Conservation (phyloP, 2,329 filamentous ascomycete genomes). For the Dothistroma septosporum region DNA sequence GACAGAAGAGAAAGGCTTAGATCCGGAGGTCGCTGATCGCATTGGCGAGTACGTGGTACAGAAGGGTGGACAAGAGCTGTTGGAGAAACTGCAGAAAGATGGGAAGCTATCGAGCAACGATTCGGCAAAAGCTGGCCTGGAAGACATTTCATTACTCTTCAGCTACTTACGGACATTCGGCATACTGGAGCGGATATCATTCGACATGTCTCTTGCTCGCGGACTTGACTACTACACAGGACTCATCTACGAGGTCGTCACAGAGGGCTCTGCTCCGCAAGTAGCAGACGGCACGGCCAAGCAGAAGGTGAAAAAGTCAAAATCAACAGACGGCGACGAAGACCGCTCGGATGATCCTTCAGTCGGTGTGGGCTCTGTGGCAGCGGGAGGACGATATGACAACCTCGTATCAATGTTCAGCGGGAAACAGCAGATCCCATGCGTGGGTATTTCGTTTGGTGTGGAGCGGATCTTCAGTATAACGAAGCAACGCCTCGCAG, state of each 20-base stretch:
- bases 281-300: constrained; percentile 40
- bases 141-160: constrained; percentile 76
- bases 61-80: constrained; percentile 70
- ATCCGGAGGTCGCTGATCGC: constrained; percentile 71
- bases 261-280: constrained; percentile 66
- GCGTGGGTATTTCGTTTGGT: constrained; percentile 86
- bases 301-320: constrained; percentile 49
- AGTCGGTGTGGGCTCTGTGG: constrained; percentile 79
- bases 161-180: constrained; percentile 76
- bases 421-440: constrained; percentile 72
- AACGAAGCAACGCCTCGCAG: constrained; percentile 70
- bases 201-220: constrained; percentile 84
- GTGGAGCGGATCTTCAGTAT: constrained; percentile 95
- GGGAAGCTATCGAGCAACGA: constrained; percentile 65
- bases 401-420: constrained; percentile 92
- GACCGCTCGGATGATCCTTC: constrained; percentile 75
- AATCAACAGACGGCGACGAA: constrained; percentile 47
- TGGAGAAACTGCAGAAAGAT: constrained; percentile 65
- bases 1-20: constrained; percentile 84
- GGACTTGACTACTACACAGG: constrained; percentile 93
- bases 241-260: constrained; percentile 85
- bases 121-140: constrained; percentile 72
- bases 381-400: constrained; percentile 87
- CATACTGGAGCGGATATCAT: constrained; percentile 69
- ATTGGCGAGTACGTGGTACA: constrained; percentile 81